A percentile compares a stretch with the other conserved stretches of the same genome.
Evolutionary conservation across 2,329 filamentous ascomycete species (phyloP).

Genomic region (Neocucurbitaria cava): DNA sequence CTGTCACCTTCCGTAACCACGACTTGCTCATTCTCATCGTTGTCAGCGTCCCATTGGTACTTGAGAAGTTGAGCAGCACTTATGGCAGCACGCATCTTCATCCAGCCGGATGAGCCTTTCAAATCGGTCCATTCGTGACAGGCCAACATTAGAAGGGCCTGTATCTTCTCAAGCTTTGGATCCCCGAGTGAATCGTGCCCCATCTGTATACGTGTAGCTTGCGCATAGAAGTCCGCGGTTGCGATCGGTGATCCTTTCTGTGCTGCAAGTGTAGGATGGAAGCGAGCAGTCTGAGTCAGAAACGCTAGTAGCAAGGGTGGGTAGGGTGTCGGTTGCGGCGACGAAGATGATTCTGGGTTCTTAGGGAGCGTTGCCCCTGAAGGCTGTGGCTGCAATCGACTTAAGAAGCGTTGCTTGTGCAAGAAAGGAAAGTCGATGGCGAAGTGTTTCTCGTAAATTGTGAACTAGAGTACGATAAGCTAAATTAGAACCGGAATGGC

Average conservation of each 20-base stretch:
- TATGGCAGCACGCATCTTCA: conserved; percentile 66
- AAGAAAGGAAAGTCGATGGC: conserved; percentile 76
- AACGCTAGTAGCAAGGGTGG: conserved; percentile 68
- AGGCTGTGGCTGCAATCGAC: conserved; percentile 32
- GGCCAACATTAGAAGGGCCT: conserved; percentile 73
- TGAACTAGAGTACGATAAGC: conserved; percentile 54
- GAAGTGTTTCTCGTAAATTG: conserved; percentile 74
- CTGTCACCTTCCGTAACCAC: conserved; percentile 9
- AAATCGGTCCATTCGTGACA: conserved; percentile 75
- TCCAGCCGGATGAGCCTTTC: conserved; percentile 68
- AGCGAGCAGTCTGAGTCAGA: conserved; percentile 72
- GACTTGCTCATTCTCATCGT: conserved; percentile 29
- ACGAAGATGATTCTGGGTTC: conserved; percentile 33
- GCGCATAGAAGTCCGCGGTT: conserved; percentile 69
- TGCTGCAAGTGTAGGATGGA: conserved; percentile 62
- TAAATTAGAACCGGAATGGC: not conserved
- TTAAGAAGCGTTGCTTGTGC: conserved; percentile 68
- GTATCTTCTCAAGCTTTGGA: conserved; percentile 68
- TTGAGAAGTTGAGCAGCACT: conserved; percentile 61
- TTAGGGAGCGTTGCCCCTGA: conserved; percentile 39
- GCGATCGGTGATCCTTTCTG: conserved; percentile 15
- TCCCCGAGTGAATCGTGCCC: conserved; percentile 15
- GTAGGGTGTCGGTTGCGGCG: conserved; percentile 57
- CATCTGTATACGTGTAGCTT: conserved; percentile 61
- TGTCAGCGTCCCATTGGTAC: conserved; percentile 37